Base-by-base conservation (phyloP, 2,329 filamentous ascomycete species). In the Laburnicola sp. region DNA sequence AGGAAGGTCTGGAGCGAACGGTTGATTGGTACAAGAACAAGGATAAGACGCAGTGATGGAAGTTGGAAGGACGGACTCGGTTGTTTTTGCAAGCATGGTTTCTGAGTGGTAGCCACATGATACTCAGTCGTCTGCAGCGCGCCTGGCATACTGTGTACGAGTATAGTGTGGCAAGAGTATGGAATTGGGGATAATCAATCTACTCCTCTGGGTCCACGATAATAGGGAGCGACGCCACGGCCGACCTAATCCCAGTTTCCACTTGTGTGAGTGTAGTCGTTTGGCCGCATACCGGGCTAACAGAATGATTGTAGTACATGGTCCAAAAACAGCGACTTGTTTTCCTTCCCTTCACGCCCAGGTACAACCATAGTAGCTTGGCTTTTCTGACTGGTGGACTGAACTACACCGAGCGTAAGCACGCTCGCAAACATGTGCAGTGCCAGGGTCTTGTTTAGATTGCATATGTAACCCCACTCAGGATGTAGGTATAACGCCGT, bases 1-100 rank as follows among this genome's bases (percentile, higher is more conserved):
- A 50, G 26, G 48, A 57, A 32, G 52, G 54, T 3, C 36, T 57
- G 3, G 16, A 45, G 40, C 23, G 36, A 28, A 52, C 51, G 8
- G 48, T 55, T 4, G 38, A 37, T 31, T 55, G 51, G 51, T 55
- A 51, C 31, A 34, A 25, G 23, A 26, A 34, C 30, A 32, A 32
- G 30, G 30, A 32, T 32, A 32, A 11, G 30, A 32, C 6, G 30
- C 30, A 32, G 30, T 32, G 30, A 32, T 32, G 30, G 30, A 32
- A 11, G 30, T 32, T 11, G 30, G 30, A 32, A 32, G 30, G 7
- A 11, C 11, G 11, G 30, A 32, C 30, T 32, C 30, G 7, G 6
- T 32, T 32, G 11, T 32, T 32, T 32, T 32, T 11, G 11, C 30
- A 32, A 32, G 30, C 6, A 7, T 32, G 30, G 30, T 32, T 32